These are phyloP conservation scores for Trifolium repens DNA, from an alignment of 306 rosid species.

Conservation along the genomic window DNA sequence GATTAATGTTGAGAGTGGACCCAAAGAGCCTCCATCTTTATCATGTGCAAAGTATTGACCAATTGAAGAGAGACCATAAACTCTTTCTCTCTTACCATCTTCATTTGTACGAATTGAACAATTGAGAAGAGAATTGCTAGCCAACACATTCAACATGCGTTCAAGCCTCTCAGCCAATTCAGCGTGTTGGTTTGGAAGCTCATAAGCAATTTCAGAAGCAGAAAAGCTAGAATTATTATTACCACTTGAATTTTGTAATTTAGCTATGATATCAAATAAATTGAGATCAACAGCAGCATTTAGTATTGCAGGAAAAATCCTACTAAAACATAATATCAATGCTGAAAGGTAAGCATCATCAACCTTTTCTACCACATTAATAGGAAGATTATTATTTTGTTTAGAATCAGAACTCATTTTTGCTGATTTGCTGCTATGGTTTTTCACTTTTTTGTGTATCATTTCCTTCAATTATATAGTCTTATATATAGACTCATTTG, in stretches of 20 bases:
- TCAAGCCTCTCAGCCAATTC: slow-evolving; percentile 29
- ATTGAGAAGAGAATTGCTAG: slow-evolving; percentile 17
- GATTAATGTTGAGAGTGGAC: too few species aligned
- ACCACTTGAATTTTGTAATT: neutral
- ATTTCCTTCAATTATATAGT: too few species aligned
- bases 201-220: slow-evolving; percentile 38
- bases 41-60: slow-evolving; percentile 1
- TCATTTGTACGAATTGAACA: slow-evolving; percentile 36
- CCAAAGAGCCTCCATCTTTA: neutral
- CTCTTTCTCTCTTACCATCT: slow-evolving; percentile 37
- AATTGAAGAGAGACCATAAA: slow-evolving; percentile 8
- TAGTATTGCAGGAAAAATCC: neutral
- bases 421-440: too few species aligned
- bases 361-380: neutral
- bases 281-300: slow-evolving; percentile 40
- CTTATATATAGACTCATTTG: too few species aligned
- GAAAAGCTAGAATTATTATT: neutral
- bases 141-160: slow-evolving; percentile 18
- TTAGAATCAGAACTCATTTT: neutral
- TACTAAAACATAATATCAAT: neutral
- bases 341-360: neutral
- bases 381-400: neutral
- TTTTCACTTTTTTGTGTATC: too few species aligned
- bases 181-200: slow-evolving; percentile 23
- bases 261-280: slow-evolving; percentile 39